Evolutionary conservation across 345 rosid genomes (phyloP), one percentile per base, ranked within the genome.

Genomic region (Eutrema japonicum): DNA sequence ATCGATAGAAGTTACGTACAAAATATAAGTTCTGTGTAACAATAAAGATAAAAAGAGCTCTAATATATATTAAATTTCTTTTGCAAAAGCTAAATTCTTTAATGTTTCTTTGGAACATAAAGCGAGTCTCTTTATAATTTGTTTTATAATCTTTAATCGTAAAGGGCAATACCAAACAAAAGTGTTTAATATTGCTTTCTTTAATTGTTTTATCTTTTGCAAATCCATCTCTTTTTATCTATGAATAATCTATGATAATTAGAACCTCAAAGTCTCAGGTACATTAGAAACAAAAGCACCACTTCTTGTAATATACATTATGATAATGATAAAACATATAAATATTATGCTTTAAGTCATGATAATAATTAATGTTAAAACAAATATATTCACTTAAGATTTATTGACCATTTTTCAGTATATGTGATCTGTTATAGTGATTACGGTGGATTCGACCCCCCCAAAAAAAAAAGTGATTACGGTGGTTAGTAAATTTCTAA

Each of bases 1-100:
- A 51, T 72, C 72, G 42, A 82, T 74, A 50, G 77, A 77, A 45
- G 74, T 60, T 75, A 79, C 79, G 81, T 82, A 79, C 53, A 58
- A 72, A 64, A 71, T 48, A 71, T 68, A 33, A 35, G 68, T 75
- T 68, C 72, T 47, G 10, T 42, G 68, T 50, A 67, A 59, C 48
- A 59, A 68, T 36, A 60, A 68, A 68, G 72, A 74, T 41, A 66
- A 57, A 70, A 51, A 68, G 63, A 59, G 35, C 35, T 30, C 38
- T 68, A 22, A 43, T 60, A 51, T 51, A 18, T 61, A 5, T n/a
- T 4, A 27, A 75, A 46, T 35, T 70, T 54, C 71, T 70, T 76
- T 70, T 76, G 45, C 22, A 55, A 76, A 76, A 76, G 71, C 46
- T 8, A 45, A 68, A 32, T 45, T 58, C 61, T 76, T 76, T 76